Base-by-base conservation (phyloP, 331 rosid genomes). In the Cucumis variabilis region DNA sequence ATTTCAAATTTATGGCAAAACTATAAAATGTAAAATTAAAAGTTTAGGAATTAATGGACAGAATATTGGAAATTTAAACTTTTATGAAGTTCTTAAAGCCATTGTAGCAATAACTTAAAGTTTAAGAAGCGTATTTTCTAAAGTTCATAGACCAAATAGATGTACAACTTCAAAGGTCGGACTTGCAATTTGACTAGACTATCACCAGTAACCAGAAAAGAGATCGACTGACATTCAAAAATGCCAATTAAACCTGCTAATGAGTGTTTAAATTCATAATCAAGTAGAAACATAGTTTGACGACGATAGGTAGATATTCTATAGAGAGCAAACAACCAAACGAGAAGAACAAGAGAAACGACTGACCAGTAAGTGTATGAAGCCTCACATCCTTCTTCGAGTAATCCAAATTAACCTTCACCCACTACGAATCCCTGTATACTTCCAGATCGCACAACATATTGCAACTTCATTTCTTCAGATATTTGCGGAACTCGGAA, bases 361-460 rank as follows among this genome's bases (percentile, higher is more conserved):
- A 60, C 98, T 88, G 66, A 96, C 98, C 98, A 75, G 93, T 89
- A 63, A 95, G 99, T 25, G 98, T 94, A 89, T 94, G 94, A 94
- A 94, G 91, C 89, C 99, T 92, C 94, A 96, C 97, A 90, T 93
- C 96, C 91, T 96, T 96, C 96, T 96, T 98, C 37, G 99, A 98
- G 65, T 98, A 93, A 90, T 96, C 98, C 58, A 98, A 98, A 92
- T 96, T 95, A 88, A 96, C 98, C 90, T 96, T 95, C 86, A 96
- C 98, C 87, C 97, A 96, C n/a, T 92, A 87, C 7, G 97, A 94
- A 89, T 44, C 86, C 79, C 80, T 88, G 87, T 91, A 96, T 80
- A 78, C 92, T 85, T 94, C 94, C 90, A 96, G 91, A 83, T 53
- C 93, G 55, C 91, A 91, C 93, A 94, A 88, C 98, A 93, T 92